A percentile compares a stretch with the other conserved stretches of the same genome.
phyloP scores from a whole-genome alignment of 2,329 filamentous ascomycete genomes.

The Fusarium floridanum region DNA sequence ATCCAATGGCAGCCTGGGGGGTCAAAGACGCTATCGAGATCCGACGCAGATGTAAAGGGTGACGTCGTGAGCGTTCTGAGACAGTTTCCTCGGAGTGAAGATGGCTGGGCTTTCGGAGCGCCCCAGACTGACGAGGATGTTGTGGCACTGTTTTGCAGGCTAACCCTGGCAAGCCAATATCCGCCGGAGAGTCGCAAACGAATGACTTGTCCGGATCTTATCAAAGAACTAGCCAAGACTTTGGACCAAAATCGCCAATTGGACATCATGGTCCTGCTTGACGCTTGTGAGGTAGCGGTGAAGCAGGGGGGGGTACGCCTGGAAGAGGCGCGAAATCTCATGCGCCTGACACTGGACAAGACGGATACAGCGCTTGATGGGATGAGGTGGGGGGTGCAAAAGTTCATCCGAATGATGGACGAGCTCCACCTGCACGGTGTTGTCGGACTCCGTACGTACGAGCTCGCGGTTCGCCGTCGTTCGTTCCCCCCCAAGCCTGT shows the following conservation, averaged over 20 bases:
- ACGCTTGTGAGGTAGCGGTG: background rate
- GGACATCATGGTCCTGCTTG: background rate
- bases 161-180: background rate
- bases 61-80: no score
- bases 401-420: background rate
- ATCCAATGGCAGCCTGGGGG: no score
- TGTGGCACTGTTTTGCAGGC: background rate
- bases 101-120: background rate
- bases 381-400: background rate
- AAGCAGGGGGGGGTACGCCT: background rate
- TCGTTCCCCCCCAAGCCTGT: background rate
- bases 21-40: no score
- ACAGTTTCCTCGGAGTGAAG: background rate
- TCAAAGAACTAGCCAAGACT: background rate
- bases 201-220: background rate
- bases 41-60: no score
- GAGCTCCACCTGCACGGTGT: background rate
- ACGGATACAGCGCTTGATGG: background rate
- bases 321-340: background rate
- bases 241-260: background rate
- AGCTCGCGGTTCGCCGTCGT: background rate
- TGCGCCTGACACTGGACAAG: background rate
- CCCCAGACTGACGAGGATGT: slow-evolving; percentile 4
- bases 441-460: background rate
- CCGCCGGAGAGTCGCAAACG: background rate